Conservation (phyloP, 345 rosid genomes). For the Citrus reticulata region DNA sequence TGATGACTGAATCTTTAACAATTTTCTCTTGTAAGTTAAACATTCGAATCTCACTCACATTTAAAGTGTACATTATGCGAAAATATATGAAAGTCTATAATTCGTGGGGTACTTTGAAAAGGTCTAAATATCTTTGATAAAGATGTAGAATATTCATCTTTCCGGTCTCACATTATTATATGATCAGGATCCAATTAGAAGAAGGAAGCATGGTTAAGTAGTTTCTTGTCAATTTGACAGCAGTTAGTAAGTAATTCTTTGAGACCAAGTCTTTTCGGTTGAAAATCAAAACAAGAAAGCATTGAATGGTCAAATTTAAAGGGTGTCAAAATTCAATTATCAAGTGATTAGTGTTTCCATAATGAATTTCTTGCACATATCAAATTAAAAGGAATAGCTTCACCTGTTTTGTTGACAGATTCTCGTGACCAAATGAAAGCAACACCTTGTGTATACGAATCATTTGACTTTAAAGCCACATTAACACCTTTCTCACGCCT, state of each 20-base stretch:
- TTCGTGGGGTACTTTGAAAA: neutral
- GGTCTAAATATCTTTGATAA: conserved; percentile 4
- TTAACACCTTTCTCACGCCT: conserved; percentile 17
- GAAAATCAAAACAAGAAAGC: neutral
- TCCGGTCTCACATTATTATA: neutral
- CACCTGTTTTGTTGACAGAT: conserved; percentile 22
- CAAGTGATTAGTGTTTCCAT: too few species aligned
- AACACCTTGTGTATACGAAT: neutral
- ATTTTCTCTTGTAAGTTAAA: too few species aligned
- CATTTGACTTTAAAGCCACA: conserved; percentile 8
- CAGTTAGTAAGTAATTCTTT: neutral
- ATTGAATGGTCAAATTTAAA: neutral
- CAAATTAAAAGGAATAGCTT: neutral
- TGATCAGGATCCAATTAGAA: neutral
- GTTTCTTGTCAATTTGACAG: neutral
- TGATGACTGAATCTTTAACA: too few species aligned
- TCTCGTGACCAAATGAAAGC: conserved; percentile 20
- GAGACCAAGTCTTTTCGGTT: conserved; percentile 1
- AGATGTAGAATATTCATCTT: neutral
- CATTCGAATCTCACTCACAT: neutral
- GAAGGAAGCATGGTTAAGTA: neutral
- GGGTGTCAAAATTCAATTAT: neutral
- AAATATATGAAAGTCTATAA: neutral
- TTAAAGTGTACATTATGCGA: neutral
- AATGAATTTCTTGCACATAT: too few species aligned